Evolutionary conservation across 2,329 filamentous ascomycete genomes (phyloP), one percentile per base, ranked within the genome.

Genomic region (Apiospora sp.): DNA sequence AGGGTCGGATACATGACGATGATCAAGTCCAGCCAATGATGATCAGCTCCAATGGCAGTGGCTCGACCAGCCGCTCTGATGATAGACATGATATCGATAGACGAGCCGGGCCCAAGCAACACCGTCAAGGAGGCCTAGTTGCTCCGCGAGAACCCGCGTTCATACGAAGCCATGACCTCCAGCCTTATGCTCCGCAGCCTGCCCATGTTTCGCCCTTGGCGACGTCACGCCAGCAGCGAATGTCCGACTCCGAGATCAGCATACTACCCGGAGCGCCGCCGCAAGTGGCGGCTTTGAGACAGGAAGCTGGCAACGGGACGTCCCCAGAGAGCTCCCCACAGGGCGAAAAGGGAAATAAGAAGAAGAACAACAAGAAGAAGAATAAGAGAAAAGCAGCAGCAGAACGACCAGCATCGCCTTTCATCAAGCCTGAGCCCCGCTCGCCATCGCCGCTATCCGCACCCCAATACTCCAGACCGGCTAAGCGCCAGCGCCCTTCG

Each of bases 151-250:
- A 89, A 70, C 88, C 92, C 74, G 90, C 91, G 70, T 84, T 95
- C 72, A 87, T 95, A 77, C 90, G 91, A 79, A 92, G 91, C 76
- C 92, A 95, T 80, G 92, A 95, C 77, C 89, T 91, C 69, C 92
- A 91, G 48, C 92, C 92, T 58, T 84, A 92, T 79, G 93, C 93
- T 70, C 93, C 94, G 37, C 93, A 94, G 78, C 93, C 94, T 71
- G 91, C 91, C 68, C 92, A 93, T 79, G 90, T 90, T 75, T 87
- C 92, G 80, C 85, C 88, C 75, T 79, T 92, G 83, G 84, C 88
- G 76, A 82, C 84, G 79, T 81, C 85, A 70, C 82, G 83, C 46
- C 80, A 80, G 27, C 78, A 80, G 37, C 79, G 79, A 68, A 75
- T 81, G 51, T 75, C 75, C 24, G 77, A 79, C 16, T 77, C 79